phyloP scores from a whole-genome alignment of 73 alveolate genomes.

The Blepharisma stoltei region DNA sequence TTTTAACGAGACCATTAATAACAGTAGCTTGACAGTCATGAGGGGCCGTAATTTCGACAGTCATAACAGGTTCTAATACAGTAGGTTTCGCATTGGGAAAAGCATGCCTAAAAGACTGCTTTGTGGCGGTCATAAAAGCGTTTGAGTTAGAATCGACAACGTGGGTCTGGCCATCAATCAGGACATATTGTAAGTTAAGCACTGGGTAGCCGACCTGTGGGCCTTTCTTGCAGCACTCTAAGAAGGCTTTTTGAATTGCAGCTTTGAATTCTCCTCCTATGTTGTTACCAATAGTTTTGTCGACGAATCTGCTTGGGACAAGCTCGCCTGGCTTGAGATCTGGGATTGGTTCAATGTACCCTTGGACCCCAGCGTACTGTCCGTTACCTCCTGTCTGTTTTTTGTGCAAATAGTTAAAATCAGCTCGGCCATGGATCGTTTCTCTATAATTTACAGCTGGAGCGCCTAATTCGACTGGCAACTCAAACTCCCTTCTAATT shows the following conservation, averaged over 20 bases:
- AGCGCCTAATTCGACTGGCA: slow-evolving; percentile 77
- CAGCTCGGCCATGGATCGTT: slow-evolving; percentile 52
- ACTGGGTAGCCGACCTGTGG: slow-evolving; percentile 89
- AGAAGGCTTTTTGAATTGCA: slow-evolving; percentile 87
- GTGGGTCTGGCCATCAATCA: slow-evolving; percentile 90
- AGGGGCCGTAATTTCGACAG: slow-evolving; percentile 76
- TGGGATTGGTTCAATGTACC: slow-evolving; percentile 55
- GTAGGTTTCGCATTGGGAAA: slow-evolving; percentile 76
- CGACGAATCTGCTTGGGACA: slow-evolving; percentile 31
- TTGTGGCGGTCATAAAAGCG: slow-evolving; percentile 88
- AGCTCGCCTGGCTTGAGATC: slow-evolving; percentile 40
- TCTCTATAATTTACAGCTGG: slow-evolving; percentile 97
- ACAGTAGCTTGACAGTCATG: slow-evolving; percentile 31
- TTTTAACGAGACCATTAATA: slow-evolving; percentile 56
- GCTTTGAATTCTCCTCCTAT: slow-evolving; percentile 82
- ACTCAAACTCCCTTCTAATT: slow-evolving; percentile 85
- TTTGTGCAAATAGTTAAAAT: slow-evolving; percentile 84
- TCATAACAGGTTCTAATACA: slow-evolving; percentile 92
- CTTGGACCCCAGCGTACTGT: slow-evolving; percentile 82
- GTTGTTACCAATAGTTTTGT: slow-evolving; percentile 69
- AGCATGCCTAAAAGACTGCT: slow-evolving; percentile 74
- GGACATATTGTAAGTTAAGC: slow-evolving; percentile 64
- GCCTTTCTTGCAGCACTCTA: slow-evolving; percentile 76
- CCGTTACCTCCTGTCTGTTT: slow-evolving; percentile 97
- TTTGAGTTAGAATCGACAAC: slow-evolving; percentile 86